Percentiles rank a stretch among this genome's conserved stretches.
Conservation (phyloP, 176 grass and related monocot genomes). For the Luzula sylvatica region DNA sequence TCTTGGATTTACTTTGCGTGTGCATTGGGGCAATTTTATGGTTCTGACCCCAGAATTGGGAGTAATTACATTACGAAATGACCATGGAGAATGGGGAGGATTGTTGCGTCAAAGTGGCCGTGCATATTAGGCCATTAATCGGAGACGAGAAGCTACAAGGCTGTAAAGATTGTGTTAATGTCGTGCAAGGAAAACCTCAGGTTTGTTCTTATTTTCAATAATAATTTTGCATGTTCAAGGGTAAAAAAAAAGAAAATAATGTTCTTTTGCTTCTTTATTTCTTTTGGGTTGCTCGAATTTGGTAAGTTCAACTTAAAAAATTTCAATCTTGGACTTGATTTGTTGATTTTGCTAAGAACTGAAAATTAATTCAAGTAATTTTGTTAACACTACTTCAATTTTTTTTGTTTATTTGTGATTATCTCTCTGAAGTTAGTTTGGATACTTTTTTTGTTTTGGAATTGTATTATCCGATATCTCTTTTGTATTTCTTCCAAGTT, state of each 20-base stretch:
- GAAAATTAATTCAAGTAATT: background rate
- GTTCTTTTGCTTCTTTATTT: background rate
- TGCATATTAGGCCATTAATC: slow-evolving; percentile 91
- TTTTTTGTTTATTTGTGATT: slow-evolving; percentile 3
- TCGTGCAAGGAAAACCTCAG: slow-evolving; percentile 74
- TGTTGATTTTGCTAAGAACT: background rate
- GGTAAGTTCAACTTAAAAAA: background rate
- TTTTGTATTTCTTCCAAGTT: too few relatives aligned
- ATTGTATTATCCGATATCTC: too few relatives aligned
- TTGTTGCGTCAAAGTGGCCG: slow-evolving; percentile 96
- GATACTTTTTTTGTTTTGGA: too few relatives aligned
- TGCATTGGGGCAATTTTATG: too few relatives aligned
- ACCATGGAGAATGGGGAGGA: slow-evolving; percentile 90
- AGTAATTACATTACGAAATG: slow-evolving; percentile 23
- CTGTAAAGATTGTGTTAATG: slow-evolving; percentile 83
- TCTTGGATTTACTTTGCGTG: too few relatives aligned
- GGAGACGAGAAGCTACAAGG: slow-evolving; percentile 94
- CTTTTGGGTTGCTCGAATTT: background rate
- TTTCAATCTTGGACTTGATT: slow-evolving; percentile 17
- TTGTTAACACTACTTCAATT: background rate
- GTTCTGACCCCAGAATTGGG: slow-evolving; percentile 1
- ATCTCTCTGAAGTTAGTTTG: background rate
- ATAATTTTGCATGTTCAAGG: slow-evolving; percentile 1
- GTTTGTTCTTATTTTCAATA: slow-evolving; percentile 17
- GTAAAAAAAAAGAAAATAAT: background rate